Base-by-base conservation (phyloP, 768 basidiomycete genomes). In the Daedaleopsis nitida region DNA sequence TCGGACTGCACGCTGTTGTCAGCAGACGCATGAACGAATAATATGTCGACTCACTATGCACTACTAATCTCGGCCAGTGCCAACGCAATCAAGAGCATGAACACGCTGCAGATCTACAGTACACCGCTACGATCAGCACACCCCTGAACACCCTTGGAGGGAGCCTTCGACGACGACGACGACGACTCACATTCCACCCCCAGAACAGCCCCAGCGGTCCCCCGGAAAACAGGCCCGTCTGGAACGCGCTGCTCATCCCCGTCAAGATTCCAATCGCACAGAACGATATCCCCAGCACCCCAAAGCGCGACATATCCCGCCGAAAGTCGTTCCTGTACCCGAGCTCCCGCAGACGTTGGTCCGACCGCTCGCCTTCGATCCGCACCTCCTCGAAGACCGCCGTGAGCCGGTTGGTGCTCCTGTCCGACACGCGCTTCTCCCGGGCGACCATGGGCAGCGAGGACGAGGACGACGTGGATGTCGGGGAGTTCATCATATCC, bases 181-280 rank as follows among this genome's bases (percentile, higher is more conserved):
- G 27, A 32, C 27, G 13, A 69, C 78, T 63, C 59, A 83, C 84
- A 65, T 86, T 85, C 84, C 84, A 85, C 11, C 83, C 84, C 83
- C 84, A 85, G 68, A 86, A 85, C 62, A 85, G 69, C 1, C 84
- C 82, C 32, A 85, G 67, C 3, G 84, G 83, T 6, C 83, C 84
- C 0, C 84, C 83, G 45, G 82, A 84, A 68, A 84, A 83, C 13
- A 84, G 70, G 0, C 84, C 83, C 0, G 83, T 84, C 66, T 85
- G 84, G 62, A 85, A 84, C 0, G 84, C 83, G 55, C 81, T 82
- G 55, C 81, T 82, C 82, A 84, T 85, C 32, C 84, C 83, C 6
- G 83, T 85, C 14, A 86, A 74, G 63, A 86, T 84, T 5, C 84
- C 83, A 23, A 86, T 84, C 11, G 84, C 80, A 51, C 83, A 84